phyloP scores from a whole-genome alignment of 1,284 basidiomycete genomes.

The Irpex sp. region DNA sequence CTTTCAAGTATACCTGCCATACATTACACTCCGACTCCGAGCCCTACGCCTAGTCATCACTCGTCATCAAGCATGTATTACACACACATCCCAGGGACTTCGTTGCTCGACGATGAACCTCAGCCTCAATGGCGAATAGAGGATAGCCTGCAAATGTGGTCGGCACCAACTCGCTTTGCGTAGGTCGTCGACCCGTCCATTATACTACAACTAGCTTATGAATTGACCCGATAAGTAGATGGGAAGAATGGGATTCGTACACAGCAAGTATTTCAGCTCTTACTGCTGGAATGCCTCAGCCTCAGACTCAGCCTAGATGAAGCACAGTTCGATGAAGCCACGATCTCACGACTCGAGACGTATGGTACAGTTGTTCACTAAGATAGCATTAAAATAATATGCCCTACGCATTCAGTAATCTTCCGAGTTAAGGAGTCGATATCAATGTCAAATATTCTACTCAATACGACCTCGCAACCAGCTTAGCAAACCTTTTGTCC shows the following conservation, averaged over 20 bases:
- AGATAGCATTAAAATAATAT: background rate
- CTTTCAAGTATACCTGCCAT: background rate
- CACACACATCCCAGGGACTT: background rate
- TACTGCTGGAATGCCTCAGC: background rate
- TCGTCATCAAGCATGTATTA: background rate
- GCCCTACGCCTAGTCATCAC: background rate
- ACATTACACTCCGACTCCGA: background rate
- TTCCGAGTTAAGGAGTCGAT: too few species aligned
- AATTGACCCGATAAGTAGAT: background rate
- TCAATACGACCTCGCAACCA: slow-evolving; percentile 74
- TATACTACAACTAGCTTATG: background rate
- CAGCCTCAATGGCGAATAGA: background rate
- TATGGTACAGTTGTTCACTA: background rate
- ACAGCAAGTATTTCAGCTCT: background rate
- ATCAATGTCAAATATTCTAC: slow-evolving; percentile 24
- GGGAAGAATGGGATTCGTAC: background rate
- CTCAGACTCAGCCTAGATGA: background rate
- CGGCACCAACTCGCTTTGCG: background rate
- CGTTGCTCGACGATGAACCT: background rate
- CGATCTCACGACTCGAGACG: background rate
- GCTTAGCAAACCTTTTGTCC: slow-evolving; percentile 73
- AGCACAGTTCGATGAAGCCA: background rate
- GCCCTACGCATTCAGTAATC: background rate
- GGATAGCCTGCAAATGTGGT: background rate
- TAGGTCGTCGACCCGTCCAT: background rate